Percentiles rank a stretch among this genome's conserved stretches.
These are phyloP conservation scores for Sphaceloma murrayae DNA, from an alignment of 2,329 filamentous ascomycete genomes.

Conservation along the genomic window DNA sequence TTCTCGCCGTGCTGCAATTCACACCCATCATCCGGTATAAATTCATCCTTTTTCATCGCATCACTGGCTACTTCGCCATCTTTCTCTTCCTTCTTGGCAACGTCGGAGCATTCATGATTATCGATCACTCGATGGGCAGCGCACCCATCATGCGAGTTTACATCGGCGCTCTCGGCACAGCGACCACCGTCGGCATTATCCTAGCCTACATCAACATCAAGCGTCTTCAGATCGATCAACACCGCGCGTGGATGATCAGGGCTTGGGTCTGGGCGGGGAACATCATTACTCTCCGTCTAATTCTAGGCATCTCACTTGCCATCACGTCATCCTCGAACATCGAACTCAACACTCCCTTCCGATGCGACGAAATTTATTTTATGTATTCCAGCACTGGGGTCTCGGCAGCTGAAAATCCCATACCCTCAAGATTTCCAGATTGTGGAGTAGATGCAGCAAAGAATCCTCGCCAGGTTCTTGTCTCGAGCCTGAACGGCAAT, in stretches of 20 bases:
- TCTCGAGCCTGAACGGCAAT: slow-evolving; percentile 13
- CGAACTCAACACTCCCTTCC: slow-evolving; percentile 31
- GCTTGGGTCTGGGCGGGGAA: slow-evolving; percentile 35
- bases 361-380: slow-evolving; percentile 43
- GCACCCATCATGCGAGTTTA: slow-evolving; percentile 41
- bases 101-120: slow-evolving; percentile 46
- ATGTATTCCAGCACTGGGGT: slow-evolving; percentile 23
- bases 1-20: slow-evolving; percentile 37
- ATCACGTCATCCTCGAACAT: slow-evolving; percentile 32
- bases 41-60: slow-evolving; percentile 46
- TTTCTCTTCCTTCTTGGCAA: slow-evolving; percentile 40
- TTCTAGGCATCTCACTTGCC: slow-evolving; percentile 38
- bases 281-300: slow-evolving; percentile 45
- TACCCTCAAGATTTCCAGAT: slow-evolving; percentile 34
- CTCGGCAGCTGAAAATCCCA: slow-evolving; percentile 19
- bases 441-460: neutral
- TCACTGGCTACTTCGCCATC: slow-evolving; percentile 50
- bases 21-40: slow-evolving; percentile 38
- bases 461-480: neutral
- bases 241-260: slow-evolving; percentile 55
- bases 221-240: slow-evolving; percentile 52
- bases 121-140: slow-evolving; percentile 46
- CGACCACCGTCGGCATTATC: slow-evolving; percentile 36
- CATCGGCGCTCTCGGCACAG: slow-evolving; percentile 37
- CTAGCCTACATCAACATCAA: slow-evolving; percentile 51